Base-by-base conservation (phyloP, 202 grass and related monocot species). In the Eragrostis tef region DNA sequence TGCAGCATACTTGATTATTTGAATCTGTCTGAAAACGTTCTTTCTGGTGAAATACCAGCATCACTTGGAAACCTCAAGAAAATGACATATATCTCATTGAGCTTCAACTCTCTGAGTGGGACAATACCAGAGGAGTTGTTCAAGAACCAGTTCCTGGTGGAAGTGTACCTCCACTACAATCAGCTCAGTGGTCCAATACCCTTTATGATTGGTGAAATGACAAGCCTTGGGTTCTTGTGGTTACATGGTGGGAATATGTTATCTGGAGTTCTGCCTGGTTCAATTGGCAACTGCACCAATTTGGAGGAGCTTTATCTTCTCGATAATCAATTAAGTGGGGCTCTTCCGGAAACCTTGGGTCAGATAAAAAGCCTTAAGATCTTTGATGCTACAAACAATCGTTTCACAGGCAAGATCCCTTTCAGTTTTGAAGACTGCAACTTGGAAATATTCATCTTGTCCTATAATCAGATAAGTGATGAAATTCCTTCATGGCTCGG, bases 41-140 rank as follows among this genome's bases (percentile, higher is more conserved):
- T 97, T 89, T 87, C 85, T 13, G 89, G 87, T 39, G 78, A 85
- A 63, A 89, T 97, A 74, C 94, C 94, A 78, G 64, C 84, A 78
- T 84, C 82, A 22, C 53, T 97, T 67, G 45, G 56, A 0, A 88
- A 94, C 65, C 81, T 94, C 20, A 88, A 87, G 20, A 85, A 53
- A 12, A 57, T 97, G 57, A 61, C 59, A 3, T 53, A 5, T 5
- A 57, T 94, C 45, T 90, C 34, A 43, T 41, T 97, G 79, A 79
- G 57, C 12, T 9, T 0, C 0, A 97, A 97, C 80, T 77, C 25
- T 24, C 61, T 97, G 2, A 81, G 8, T 66, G 91, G 91, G 59
- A 63, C 70, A 20, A 87, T 97, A 90, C 89, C 91, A 0, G 79
- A 76, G 47, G 69, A 69, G 13, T 81, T 96, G 56, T 92, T 92